Percentiles rank a stretch among this genome's conserved stretches.
Evolutionary conservation across 306 rosid genomes (phyloP).

Genomic region (Mimosa pudica): DNA sequence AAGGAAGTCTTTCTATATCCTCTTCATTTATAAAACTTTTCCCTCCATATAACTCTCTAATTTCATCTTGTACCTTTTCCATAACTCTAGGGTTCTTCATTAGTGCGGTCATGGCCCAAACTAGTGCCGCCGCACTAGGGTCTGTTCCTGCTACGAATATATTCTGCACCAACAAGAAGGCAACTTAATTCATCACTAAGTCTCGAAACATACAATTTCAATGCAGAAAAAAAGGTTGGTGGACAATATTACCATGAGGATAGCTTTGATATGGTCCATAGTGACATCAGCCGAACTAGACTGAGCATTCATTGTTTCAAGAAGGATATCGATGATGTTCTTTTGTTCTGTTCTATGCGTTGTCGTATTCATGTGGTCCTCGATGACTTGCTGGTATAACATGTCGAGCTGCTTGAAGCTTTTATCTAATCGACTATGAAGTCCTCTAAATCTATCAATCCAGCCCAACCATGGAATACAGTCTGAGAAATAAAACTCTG

Average conservation of each 20-base stretch:
- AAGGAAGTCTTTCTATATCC: constrained; percentile 40
- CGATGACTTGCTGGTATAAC: constrained; percentile 49
- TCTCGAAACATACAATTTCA: not conserved
- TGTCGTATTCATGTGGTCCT: constrained; percentile 33
- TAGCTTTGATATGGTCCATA: constrained; percentile 38
- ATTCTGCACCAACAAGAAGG: constrained; percentile 29
- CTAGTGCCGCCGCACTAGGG: constrained; percentile 17
- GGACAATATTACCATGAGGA: constrained; percentile 33
- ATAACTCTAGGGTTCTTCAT: constrained; percentile 31
- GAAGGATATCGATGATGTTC: constrained; percentile 38
- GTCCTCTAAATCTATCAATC: constrained; percentile 51
- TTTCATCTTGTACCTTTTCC: constrained; percentile 37
- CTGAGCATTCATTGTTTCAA: constrained; percentile 8
- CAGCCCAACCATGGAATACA: constrained; percentile 50
- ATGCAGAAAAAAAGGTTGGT: not conserved
- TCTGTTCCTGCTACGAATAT: constrained; percentile 47
- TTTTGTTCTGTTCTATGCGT: not conserved
- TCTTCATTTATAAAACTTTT: constrained; percentile 42
- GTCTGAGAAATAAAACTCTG: constrained; percentile 45
- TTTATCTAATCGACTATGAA: constrained; percentile 31
- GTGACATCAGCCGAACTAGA: constrained; percentile 39
- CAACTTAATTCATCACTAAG: not conserved
- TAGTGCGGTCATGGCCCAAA: constrained; percentile 44
- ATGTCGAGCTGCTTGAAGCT: constrained; percentile 39
- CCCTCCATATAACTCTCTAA: not conserved